Evolutionary conservation across 106 monocot genomes (phyloP).

Genomic region (Vanilla planifolia): DNA sequence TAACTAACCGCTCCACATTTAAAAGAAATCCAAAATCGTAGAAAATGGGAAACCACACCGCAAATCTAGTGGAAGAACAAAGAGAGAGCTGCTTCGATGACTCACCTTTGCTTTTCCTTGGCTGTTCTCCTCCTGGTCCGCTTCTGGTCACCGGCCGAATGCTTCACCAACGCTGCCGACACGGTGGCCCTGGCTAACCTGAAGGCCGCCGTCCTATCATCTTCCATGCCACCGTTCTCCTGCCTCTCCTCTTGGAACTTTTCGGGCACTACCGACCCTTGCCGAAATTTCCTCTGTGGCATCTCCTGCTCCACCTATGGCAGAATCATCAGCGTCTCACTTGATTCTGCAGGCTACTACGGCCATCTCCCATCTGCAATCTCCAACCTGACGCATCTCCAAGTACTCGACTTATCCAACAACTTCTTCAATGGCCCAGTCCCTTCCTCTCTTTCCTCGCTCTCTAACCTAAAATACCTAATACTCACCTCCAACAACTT

Average conservation of each 20-base stretch:
- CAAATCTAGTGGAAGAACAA: no score
- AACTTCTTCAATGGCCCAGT: slow-evolving; percentile 42
- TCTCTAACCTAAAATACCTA: slow-evolving; percentile 27
- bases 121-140: background rate
- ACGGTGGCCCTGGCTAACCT: slow-evolving; percentile 33
- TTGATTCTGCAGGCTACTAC: slow-evolving; percentile 52
- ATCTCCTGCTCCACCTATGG: slow-evolving; percentile 31
- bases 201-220: slow-evolving; percentile 26
- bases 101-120: background rate
- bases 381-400: slow-evolving; percentile 33
- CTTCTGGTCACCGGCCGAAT: background rate
- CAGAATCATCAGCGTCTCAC: slow-evolving; percentile 28
- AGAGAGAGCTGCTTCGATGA: background rate
- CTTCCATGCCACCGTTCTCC: slow-evolving; percentile 39
- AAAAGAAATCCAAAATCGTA: no score
- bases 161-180: slow-evolving; percentile 28
- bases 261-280: slow-evolving; percentile 21
- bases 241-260: slow-evolving; percentile 77
- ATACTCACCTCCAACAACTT: slow-evolving; percentile 36
- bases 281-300: slow-evolving; percentile 48
- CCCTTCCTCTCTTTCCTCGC: slow-evolving; percentile 16
- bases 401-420: slow-evolving; percentile 37
- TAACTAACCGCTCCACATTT: no score
- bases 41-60: no score
- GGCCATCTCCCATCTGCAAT: slow-evolving; percentile 24